Evolutionary conservation across 2,329 filamentous ascomycete species (phyloP), one percentile per base, ranked within the genome.

Genomic region (Penicillium digitatum): DNA sequence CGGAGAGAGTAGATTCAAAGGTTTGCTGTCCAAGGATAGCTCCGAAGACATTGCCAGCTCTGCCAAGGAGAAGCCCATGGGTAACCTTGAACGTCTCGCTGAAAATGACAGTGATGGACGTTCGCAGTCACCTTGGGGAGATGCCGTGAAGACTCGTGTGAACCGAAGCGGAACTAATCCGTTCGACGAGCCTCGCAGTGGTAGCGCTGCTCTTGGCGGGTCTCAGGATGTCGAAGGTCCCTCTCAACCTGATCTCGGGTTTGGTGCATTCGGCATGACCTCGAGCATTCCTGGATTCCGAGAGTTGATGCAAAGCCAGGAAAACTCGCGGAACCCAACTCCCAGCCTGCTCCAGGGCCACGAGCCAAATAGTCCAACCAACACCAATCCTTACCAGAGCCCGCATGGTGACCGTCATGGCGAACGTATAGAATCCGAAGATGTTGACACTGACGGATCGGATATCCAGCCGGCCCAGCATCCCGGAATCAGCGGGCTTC

Each of bases 311-410:
- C 77, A 81, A 59, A 80, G 80, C 48, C 79, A 85, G 46, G 80
- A 83, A 35, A 81, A 84, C 52, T 78, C 80, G 46, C 73, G 81
- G 72, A 80, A 84, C 59, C 79, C 82, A 40, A 81, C 79, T 16
- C 81, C 81, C 11, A 77, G 75, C 48, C 71, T 77, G 49, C 72
- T 75, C 45, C 74, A 77, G 48, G 73, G 75, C 45, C 79, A 86
- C 61, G 89, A 90, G 55, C 87, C 89, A 0, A 83, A 90, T 68
- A 97, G 93, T 70, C 94, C 94, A 11, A 94, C 92, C 0, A 90
- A 95, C 67, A 97, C 94, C 3, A 99, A 99, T 69, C 94, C 94
- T 1, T 99, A 94, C 70, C 89, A 92, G 61, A 97, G 93, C 71
- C 94, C 94, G 2, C 85, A 88, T 8, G 88, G 87, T 35, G 88